phyloP scores from a whole-genome alignment of 1,284 basidiomycete species.

The Gymnopus androsaceus region DNA sequence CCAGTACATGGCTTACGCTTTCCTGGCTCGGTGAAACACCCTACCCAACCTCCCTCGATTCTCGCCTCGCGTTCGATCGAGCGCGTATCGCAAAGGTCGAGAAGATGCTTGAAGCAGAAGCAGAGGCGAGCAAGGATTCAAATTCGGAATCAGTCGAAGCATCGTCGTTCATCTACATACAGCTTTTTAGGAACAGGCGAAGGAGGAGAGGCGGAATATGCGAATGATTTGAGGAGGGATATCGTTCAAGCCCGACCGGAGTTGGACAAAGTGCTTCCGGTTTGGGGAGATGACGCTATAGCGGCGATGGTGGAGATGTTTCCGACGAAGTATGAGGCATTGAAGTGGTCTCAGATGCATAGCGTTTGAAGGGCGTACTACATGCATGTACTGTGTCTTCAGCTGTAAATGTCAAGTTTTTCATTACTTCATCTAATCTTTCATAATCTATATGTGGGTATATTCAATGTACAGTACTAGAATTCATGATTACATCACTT shows the following conservation, averaged over 20 bases:
- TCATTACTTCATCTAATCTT: too few species aligned
- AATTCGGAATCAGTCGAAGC: background rate
- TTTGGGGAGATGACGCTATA: slow-evolving; percentile 12
- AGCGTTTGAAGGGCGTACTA: background rate
- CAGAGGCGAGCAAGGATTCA: background rate
- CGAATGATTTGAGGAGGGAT: slow-evolving; percentile 12
- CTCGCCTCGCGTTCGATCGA: slow-evolving; percentile 9
- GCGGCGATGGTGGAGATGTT: slow-evolving; percentile 13
- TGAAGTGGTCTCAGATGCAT: slow-evolving; percentile 12
- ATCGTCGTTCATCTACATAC: slow-evolving; percentile 10
- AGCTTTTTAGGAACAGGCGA: slow-evolving; percentile 4
- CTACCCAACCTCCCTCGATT: slow-evolving; percentile 3
- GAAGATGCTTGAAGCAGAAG: slow-evolving; percentile 3
- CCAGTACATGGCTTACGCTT: slow-evolving; percentile 14
- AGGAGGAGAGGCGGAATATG: slow-evolving; percentile 13
- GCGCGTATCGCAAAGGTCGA: slow-evolving; percentile 8
- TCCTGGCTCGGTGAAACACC: slow-evolving; percentile 12
- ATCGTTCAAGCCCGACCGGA: slow-evolving; percentile 12
- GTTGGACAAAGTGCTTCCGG: background rate
- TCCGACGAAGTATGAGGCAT: slow-evolving; percentile 12
- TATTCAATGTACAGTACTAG: too few species aligned
- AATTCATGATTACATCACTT: too few species aligned
- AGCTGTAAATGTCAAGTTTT: too few species aligned
- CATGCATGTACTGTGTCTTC: too few species aligned
- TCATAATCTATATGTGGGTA: too few species aligned